Conservation (phyloP, 2,329 filamentous ascomycete species). For the Fusarium graminum region DNA sequence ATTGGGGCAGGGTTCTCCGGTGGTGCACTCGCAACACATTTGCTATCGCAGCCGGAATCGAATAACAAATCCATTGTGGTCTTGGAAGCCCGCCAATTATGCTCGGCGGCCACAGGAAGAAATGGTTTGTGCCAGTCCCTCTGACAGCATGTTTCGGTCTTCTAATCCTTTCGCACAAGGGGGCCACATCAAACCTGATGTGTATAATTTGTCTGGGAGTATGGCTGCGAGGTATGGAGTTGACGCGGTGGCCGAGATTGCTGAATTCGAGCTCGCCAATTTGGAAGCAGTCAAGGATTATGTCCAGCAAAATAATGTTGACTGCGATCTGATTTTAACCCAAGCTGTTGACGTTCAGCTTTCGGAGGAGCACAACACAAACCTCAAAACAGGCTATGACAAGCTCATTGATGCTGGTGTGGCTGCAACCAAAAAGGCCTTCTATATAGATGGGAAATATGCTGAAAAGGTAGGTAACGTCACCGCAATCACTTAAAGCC, state of each 20-base stretch:
- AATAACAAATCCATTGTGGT: conserved; percentile 48
- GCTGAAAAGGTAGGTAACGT: conserved; percentile 41
- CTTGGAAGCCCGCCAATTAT: conserved; percentile 54
- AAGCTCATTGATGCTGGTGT: conserved; percentile 47
- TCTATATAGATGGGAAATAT: conserved; percentile 28
- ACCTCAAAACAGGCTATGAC: conserved; percentile 50
- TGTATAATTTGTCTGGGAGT: conserved; percentile 7
- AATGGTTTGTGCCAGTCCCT: conserved; percentile 45
- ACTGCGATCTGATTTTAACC: conserved; percentile 61
- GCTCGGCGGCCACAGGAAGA: conserved; percentile 56
- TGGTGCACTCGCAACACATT: conserved; percentile 59
- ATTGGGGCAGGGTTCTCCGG: conserved; percentile 63
- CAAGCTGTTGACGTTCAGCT: conserved; percentile 57
- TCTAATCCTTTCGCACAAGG: neutral
- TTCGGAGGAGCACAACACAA: conserved; percentile 34
- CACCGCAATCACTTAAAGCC: too few relatives aligned
- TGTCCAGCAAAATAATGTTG: conserved; percentile 55
- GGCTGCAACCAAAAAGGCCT: neutral
- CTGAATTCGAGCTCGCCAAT: conserved; percentile 33
- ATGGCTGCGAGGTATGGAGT: conserved; percentile 26
- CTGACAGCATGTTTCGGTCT: rapidly evolving
- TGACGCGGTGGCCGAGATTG: conserved; percentile 40
- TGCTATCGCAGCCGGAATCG: conserved; percentile 42
- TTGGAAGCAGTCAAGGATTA: conserved; percentile 50
- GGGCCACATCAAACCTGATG: conserved; percentile 41